phyloP scores from a whole-genome alignment of 2,329 filamentous ascomycete species.

The Colletotrichum tofieldiae region DNA sequence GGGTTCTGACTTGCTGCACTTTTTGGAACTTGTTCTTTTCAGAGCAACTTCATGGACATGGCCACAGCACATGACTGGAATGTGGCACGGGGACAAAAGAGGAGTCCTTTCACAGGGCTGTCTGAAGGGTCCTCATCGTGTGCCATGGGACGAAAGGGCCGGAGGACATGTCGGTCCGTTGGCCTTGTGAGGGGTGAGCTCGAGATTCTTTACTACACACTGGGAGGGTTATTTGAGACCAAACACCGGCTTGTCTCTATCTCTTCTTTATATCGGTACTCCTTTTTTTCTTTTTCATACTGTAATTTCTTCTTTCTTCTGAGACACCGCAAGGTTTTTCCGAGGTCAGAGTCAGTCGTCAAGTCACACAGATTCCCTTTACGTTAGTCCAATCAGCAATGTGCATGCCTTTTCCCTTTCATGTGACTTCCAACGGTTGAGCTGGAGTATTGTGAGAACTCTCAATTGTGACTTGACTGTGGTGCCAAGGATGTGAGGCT shows the following conservation, averaged over 20 bases:
- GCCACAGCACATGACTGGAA: constrained; percentile 24
- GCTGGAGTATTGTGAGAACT: constrained; percentile 2
- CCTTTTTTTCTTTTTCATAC: constrained; percentile 36
- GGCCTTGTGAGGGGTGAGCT: constrained; percentile 42
- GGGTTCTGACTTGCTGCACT: constrained; percentile 53
- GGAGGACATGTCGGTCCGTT: constrained; percentile 23
- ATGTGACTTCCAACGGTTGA: constrained; percentile 34
- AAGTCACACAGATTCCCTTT: constrained; percentile 44
- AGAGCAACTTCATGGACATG: constrained; percentile 39
- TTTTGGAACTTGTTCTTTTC: constrained; percentile 39
- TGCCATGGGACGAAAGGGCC: constrained; percentile 25
- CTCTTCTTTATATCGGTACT: constrained; percentile 44
- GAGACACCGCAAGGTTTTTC: constrained; percentile 43
- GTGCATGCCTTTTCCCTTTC: constrained; percentile 17
- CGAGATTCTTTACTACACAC: constrained; percentile 43
- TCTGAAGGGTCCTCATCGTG: constrained; percentile 3
- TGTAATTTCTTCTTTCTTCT: constrained; percentile 45
- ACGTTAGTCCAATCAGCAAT: constrained; percentile 31
- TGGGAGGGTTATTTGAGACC: constrained; percentile 43
- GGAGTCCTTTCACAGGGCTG: constrained; percentile 19
- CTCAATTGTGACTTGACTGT: constrained; percentile 1
- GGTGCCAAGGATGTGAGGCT: constrained; percentile 3
- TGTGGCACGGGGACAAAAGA: constrained; percentile 16
- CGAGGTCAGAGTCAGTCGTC: constrained; percentile 42
- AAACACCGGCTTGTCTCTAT: constrained; percentile 42